Base-by-base conservation (phyloP, 2,329 filamentous ascomycete genomes). In the Knufia petricola region DNA sequence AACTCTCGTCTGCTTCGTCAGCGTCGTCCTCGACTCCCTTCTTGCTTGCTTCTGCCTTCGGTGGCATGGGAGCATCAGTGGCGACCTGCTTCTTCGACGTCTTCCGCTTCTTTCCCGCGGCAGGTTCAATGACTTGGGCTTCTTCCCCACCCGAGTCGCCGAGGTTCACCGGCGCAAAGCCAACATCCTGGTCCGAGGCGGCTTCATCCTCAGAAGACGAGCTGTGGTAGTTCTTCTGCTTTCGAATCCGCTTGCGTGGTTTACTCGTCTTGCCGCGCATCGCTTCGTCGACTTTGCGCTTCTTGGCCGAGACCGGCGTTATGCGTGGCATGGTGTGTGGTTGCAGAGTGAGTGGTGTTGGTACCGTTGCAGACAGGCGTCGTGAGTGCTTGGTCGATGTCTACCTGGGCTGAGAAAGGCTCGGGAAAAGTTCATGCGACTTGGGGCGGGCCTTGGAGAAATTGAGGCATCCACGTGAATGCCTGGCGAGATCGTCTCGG, bases 171-270 rank as follows among this genome's bases (percentile, higher is more conserved):
- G 73, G 69, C 56, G 69, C 60, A 60, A 77, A 76, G 52, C 71
- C 67, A 56, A 63, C 58, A 9, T 58, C 26, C 26, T 28, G 26
- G 12, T 28, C 61, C n/a, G 54, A 53, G 13, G 63, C 59, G 41
- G 64, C 60, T 20, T 66, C 65, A 30, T 72, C 70, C 49, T 79
- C 75, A 38, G 81, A 77, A 50, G 76, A 76, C 26, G 77, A 81
- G 64, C 77, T 81, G 72, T 82, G 75, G 66, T 84, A 83, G 50
- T 71, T 66, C 55, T 67, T 68, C 62, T 83, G 79, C 63, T 79
- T 80, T 64, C 77, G 79, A 62, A 79, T 72, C 58, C 78, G 78
- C 63, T 77, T 78, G 53, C 71, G 70, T 26, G 72, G 70, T 39
- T 68, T 63, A 21, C 71, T 69, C 43, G 68, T 68, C 58, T 74